Evolutionary conservation across 2,329 filamentous ascomycete genomes (phyloP).

Genomic region (Neofusicoccum sp.): DNA sequence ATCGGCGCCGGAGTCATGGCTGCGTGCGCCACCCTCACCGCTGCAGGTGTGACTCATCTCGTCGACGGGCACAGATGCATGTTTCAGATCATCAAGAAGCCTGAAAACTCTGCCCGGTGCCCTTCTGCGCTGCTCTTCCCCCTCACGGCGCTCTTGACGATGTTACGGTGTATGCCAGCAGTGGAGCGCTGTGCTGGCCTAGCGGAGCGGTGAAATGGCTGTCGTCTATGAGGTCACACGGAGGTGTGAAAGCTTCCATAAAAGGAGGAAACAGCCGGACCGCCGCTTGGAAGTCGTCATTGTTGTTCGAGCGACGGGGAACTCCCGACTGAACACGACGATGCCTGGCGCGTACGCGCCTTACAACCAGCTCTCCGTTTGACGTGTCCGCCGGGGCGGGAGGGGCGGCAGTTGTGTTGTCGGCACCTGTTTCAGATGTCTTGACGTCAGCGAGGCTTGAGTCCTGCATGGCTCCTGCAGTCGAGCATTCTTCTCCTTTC

Average conservation of each 20-base stretch:
- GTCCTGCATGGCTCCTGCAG: constrained; percentile 1
- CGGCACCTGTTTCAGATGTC: background rate
- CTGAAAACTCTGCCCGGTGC: background rate
- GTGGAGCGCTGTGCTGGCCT: constrained; percentile 14
- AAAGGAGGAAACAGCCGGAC: background rate
- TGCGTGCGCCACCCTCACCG: constrained; percentile 13
- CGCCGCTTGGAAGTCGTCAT: constrained; percentile 4
- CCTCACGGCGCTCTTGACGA: background rate
- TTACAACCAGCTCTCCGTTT: background rate
- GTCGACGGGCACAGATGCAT: constrained; percentile 15
- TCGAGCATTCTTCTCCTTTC: background rate
- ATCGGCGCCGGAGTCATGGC: constrained; percentile 12
- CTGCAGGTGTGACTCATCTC: constrained; percentile 14
- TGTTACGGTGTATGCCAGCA: background rate
- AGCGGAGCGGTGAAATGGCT: constrained; percentile 6
- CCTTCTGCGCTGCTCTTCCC: constrained; percentile 8
- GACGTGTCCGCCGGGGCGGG: background rate
- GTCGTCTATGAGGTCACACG: constrained; percentile 3
- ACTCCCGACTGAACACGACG: constrained; percentile 6
- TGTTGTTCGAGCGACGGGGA: background rate
- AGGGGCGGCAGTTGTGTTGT: background rate
- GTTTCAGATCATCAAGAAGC: constrained; percentile 12
- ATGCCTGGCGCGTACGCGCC: background rate
- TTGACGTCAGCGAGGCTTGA: background rate
- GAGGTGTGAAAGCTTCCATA: background rate